Evolutionary conservation across 441 rosid species (phyloP).

Genomic region (Dalechampia spathulata): DNA sequence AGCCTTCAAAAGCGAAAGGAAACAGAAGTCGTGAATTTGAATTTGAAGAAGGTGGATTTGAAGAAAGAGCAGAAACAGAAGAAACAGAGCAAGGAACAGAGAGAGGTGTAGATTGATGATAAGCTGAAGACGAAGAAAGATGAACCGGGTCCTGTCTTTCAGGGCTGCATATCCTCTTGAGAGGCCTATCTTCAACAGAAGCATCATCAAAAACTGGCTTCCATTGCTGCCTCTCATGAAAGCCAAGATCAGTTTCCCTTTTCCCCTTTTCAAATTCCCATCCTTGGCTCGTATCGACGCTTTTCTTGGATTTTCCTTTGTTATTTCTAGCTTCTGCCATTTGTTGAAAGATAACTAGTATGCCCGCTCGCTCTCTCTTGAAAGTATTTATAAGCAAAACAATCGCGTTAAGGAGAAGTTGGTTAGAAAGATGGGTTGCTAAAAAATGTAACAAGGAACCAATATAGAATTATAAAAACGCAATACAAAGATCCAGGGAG

Average conservation of each 20-base stretch:
- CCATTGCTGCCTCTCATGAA: conserved; percentile 27
- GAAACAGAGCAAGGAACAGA: conserved; percentile 27
- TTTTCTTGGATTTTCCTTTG: conserved; percentile 42
- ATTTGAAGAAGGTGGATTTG: too few relatives aligned
- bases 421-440: conserved; percentile 15
- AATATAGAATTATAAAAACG: background rate
- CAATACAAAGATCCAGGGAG: conserved; percentile 22
- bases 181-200: conserved; percentile 53
- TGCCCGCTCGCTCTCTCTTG: conserved; percentile 28
- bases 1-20: too few relatives aligned
- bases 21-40: too few relatives aligned
- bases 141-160: conserved; percentile 34
- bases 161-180: conserved; percentile 56
- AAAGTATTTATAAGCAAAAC: background rate
- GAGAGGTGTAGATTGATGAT: conserved; percentile 16
- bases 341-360: background rate
- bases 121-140: background rate
- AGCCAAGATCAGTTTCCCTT: too few relatives aligned
- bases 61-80: background rate
- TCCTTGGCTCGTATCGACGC: conserved; percentile 23
- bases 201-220: conserved; percentile 48
- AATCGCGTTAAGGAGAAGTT: conserved; percentile 6
- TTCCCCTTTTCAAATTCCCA: too few relatives aligned
- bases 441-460: conserved; percentile 4
- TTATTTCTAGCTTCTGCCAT: conserved; percentile 44